Base-by-base conservation (phyloP, 331 rosid genomes). In the Malus hybrid region DNA sequence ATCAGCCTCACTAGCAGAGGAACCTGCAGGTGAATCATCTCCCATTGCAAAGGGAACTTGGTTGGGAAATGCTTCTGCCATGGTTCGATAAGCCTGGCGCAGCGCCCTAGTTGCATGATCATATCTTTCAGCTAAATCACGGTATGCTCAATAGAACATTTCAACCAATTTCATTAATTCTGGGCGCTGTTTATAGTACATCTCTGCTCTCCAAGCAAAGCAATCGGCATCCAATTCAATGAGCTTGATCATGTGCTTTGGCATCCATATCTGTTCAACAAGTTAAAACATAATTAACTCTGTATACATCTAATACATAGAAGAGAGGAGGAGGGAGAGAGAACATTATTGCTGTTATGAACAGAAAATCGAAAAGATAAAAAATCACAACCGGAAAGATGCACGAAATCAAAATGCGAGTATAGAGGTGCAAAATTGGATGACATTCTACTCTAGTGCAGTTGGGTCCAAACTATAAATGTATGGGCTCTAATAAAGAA, bases 141-240 rank as follows among this genome's bases (percentile, higher is more conserved):
- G 96, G 66, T 95, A 95, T 59, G 99, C 98, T 69, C 99, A 85
- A 69, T 95, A 95, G 82, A 92, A 92, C 73, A 89, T 97, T 82
- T 95, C 97, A 31, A 95, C 99, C 83, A 95, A 48, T 86, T 95
- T 95, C 99, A 95, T 92, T 71, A 95, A 96, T 83, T 95, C 99
- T 0, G 99, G 99, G 24, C 99, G 97, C 78, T 92, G 86, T 59
- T 92, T 90, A 67, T 95, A 95, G 81, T 95, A 95, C 99, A 95
- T 95, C 83, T 95, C 99, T 29, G 99, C 99, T 77, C 99, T 95
- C 85, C 95, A 86, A 31, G 99, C 99, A 85, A 95, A 95, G n/a
- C 98, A 95, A 82, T 95, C 99, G 59, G 99, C 99, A 84, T 95
- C 99, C 88, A 88, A 93, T 83, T 95, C 99, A 76, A 95, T 88